Evolutionary conservation across 2,329 filamentous ascomycete species (phyloP).

Genomic region (Paraconiothyrium sp.): DNA sequence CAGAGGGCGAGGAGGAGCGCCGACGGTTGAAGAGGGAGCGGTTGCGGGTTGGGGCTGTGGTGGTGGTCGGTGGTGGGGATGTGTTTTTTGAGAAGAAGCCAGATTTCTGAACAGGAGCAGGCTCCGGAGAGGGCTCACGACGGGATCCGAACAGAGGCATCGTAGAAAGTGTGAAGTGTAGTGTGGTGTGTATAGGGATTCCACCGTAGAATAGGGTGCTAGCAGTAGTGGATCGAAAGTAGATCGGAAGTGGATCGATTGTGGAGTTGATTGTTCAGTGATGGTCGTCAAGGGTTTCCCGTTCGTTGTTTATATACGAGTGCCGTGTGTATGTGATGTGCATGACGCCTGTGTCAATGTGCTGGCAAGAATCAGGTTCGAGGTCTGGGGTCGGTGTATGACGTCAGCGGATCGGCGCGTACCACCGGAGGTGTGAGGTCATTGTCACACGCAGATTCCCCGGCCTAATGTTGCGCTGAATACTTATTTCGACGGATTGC

Average conservation of each 20-base stretch:
- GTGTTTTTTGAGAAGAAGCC: slow-evolving; percentile 20
- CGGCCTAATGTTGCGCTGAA: background rate
- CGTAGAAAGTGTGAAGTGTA: slow-evolving; percentile 34
- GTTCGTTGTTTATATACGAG: slow-evolving; percentile 22
- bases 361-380: slow-evolving; percentile 25
- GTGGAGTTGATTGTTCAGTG: background rate
- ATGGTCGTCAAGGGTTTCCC: background rate
- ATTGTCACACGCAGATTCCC: slow-evolving; percentile 13
- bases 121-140: slow-evolving; percentile 19
- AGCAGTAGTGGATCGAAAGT: slow-evolving; percentile 8
- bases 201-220: slow-evolving; percentile 5
- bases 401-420: slow-evolving; percentile 28
- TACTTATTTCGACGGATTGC: background rate
- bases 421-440: slow-evolving; percentile 27
- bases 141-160: slow-evolving; percentile 49
- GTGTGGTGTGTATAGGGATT: slow-evolving; percentile 2
- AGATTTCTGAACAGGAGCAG: slow-evolving; percentile 1
- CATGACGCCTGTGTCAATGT: slow-evolving; percentile 8
- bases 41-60: slow-evolving; percentile 35
- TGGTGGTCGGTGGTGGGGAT: slow-evolving; percentile 30
- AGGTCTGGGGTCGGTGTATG: slow-evolving; percentile 17
- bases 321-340: background rate
- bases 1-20: slow-evolving; percentile 45
- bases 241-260: background rate
- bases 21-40: slow-evolving; percentile 49